Evolutionary conservation across 2,329 filamentous ascomycete species (phyloP), one percentile per base, ranked within the genome.

Genomic region (Hirsutella minnesotensis): DNA sequence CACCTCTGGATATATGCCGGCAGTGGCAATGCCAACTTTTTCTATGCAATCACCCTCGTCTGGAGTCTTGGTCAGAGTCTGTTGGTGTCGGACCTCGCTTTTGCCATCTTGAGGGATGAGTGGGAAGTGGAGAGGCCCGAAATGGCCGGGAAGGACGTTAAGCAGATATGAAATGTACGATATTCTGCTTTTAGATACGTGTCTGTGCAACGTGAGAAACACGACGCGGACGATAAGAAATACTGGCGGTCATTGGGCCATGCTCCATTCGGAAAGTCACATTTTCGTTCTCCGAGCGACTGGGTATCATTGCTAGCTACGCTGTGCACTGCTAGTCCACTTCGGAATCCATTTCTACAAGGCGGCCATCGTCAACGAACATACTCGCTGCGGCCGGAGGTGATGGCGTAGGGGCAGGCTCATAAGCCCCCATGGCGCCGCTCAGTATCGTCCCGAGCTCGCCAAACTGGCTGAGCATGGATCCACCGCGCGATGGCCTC

Each of bases 1-100:
- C 82, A 98, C 58, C 70, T 98, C 5, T 98, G 92, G 92, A 90
- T 98, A 45, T 98, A 96, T 57, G 92, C 92, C 3, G 92, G 92
- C 40, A 95, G 88, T 44, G 92, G 92, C 22, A 98, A 98, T 56
- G 92, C 92, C 46, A 98, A 98, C 61, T 98, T 98, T 67, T 98
- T 98, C 67, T 98, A 98, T 59, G 92, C 92, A 50, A 96, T 98
- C 54, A 98, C 92, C 0, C 68, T 98, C n/a, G 92, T 98, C 0
- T 98, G 92, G 92, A 94, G 87, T 57, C 62, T 98, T 20, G 92
- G 87, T 0, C 73, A 94, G 52, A 89, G 88, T 31, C 72, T 98
- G 48, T 67, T 98, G 24, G 76, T 96, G 7, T 87, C 86, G 10
- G 92, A 98, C 59, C 72, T 87, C 42, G 71, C 95, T 2, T 96